phyloP scores from a whole-genome alignment of 768 basidiomycete genomes.

The Podaxis sp. region DNA sequence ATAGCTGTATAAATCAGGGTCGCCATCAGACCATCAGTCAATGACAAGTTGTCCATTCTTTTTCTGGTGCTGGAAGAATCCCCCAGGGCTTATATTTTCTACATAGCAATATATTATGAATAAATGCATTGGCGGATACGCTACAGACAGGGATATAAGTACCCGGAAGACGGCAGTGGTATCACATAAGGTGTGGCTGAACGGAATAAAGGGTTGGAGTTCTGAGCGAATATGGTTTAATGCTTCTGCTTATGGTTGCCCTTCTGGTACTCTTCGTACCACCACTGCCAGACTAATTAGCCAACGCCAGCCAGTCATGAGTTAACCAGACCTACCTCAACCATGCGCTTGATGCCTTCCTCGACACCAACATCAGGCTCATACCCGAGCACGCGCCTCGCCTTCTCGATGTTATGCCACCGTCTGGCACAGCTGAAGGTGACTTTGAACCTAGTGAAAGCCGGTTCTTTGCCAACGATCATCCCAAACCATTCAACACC shows the following conservation, averaged over 20 bases:
- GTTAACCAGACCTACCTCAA: constrained; percentile 54
- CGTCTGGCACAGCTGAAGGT: constrained; percentile 75
- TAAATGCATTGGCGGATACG: not conserved
- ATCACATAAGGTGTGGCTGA: not conserved
- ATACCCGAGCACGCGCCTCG: constrained; percentile 88
- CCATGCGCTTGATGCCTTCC: constrained; percentile 80
- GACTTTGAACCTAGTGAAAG: constrained; percentile 85
- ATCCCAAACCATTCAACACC: constrained; percentile 73
- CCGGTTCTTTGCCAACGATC: constrained; percentile 75
- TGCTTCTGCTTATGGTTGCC: constrained; percentile 41
- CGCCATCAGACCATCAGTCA: constrained; percentile 10
- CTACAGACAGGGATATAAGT: not conserved
- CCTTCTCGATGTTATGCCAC: constrained; percentile 95
- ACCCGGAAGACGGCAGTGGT: not conserved
- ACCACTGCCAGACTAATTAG: constrained; percentile 36
- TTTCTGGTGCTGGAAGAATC: not conserved
- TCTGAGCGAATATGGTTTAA: constrained; percentile 20
- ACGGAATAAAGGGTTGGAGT: not conserved
- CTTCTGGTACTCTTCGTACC: constrained; percentile 41
- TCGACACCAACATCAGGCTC: constrained; percentile 87
- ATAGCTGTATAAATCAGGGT: constrained; percentile 14
- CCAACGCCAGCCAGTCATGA: not conserved
- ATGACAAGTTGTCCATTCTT: not conserved
- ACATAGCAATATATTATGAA: not conserved
- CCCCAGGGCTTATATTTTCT: not conserved